phyloP scores from a whole-genome alignment of 495 filamentous ascomycete genomes.

The Achaetomiella virescens region DNA sequence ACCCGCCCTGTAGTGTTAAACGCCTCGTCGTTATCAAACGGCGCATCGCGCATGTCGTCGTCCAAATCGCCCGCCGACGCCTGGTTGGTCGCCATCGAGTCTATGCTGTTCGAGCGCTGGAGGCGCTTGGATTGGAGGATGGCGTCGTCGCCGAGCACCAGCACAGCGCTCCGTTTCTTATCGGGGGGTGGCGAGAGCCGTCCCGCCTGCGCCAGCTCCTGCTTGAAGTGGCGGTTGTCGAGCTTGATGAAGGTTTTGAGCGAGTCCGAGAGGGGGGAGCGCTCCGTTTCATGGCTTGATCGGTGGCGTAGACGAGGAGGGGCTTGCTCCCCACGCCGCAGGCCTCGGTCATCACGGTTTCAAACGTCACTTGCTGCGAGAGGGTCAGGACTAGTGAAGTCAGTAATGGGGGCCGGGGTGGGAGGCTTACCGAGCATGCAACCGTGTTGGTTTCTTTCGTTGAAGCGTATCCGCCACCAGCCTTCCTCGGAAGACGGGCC shows the following conservation, averaged over 20 bases:
- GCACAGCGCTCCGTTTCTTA: conserved; percentile 12
- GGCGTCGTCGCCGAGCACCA: not conserved
- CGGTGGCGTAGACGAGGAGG: conserved; percentile 40
- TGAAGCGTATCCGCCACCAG: conserved; percentile 40
- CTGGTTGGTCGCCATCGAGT: conserved; percentile 34
- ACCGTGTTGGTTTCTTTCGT: conserved; percentile 21
- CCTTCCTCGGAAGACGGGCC: conserved; percentile 19
- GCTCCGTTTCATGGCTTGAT: conserved; percentile 33
- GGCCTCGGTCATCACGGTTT: conserved; percentile 30
- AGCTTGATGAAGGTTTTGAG: conserved; percentile 38
- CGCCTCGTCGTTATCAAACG: conserved; percentile 1
- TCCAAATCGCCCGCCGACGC: conserved; percentile 28
- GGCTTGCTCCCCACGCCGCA: conserved; percentile 29
- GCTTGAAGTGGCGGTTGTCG: conserved; percentile 41
- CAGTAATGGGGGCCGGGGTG: not conserved
- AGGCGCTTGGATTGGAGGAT: conserved; percentile 20
- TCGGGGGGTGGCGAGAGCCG: conserved; percentile 9
- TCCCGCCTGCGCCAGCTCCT: conserved; percentile 33
- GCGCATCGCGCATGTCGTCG: conserved; percentile 23
- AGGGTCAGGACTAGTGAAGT: not conserved
- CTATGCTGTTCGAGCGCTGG: conserved; percentile 25
- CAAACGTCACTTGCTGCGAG: conserved; percentile 15
- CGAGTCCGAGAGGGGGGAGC: conserved; percentile 32
- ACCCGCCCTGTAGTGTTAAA: not conserved
- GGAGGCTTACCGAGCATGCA: conserved; percentile 27